Conservation (phyloP, 306 rosid species). For the Purshia tridentata region DNA sequence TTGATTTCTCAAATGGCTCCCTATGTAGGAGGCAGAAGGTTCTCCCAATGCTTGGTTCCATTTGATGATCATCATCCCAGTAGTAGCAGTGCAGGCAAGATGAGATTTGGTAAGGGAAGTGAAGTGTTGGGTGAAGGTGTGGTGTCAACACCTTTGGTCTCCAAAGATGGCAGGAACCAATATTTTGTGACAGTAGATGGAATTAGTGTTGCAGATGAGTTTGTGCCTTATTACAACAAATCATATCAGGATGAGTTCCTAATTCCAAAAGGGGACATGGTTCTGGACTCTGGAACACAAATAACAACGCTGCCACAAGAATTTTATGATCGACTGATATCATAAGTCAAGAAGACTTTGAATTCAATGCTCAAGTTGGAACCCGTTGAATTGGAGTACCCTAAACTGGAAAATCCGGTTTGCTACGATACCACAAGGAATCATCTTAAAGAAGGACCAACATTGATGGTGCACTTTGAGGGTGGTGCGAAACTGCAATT, state of each 20-base stretch:
- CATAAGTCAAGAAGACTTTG: slow-evolving; percentile 34
- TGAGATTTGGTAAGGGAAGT: slow-evolving; percentile 51
- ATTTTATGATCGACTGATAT: slow-evolving; percentile 36
- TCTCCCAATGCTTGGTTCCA: slow-evolving; percentile 61
- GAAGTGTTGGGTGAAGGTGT: slow-evolving; percentile 54
- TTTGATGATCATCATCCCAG: slow-evolving; percentile 36
- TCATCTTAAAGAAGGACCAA: background rate
- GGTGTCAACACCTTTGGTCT: slow-evolving; percentile 44
- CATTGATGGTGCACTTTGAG: slow-evolving; percentile 48
- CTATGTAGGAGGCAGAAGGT: slow-evolving; percentile 39
- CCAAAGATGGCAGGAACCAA: slow-evolving; percentile 18
- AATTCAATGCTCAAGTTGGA: slow-evolving; percentile 12
- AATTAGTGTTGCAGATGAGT: slow-evolving; percentile 48
- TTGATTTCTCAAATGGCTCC: slow-evolving; percentile 49
- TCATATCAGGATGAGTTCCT: slow-evolving; percentile 12
- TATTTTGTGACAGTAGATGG: slow-evolving; percentile 55
- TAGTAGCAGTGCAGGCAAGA: slow-evolving; percentile 24
- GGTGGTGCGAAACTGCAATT: slow-evolving; percentile 46
- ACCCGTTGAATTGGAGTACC: slow-evolving; percentile 27
- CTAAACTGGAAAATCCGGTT: slow-evolving; percentile 13
- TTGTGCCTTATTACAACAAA: slow-evolving; percentile 27
- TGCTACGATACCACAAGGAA: background rate
- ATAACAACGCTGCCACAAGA: slow-evolving; percentile 49
- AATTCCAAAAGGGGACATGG: slow-evolving; percentile 36
- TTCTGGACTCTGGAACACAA: slow-evolving; percentile 59